Base-by-base conservation (phyloP, 1,284 basidiomycete genomes). In the Ustilago shanxiensis region DNA sequence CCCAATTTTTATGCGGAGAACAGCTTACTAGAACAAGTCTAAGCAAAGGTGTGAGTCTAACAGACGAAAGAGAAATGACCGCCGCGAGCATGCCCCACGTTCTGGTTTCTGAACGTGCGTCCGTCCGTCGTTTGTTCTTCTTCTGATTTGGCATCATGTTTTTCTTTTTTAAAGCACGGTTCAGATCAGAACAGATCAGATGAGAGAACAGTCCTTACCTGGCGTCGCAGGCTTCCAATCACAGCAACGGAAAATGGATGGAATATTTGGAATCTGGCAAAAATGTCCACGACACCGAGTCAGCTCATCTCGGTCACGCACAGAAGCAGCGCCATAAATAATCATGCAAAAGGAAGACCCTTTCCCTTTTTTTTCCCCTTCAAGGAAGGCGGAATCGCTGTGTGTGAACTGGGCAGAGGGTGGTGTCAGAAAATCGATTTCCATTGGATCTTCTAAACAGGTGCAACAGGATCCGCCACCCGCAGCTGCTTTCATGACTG, bases 171-270 rank as follows among this genome's bases (percentile, higher is more conserved):
- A n/a, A n/a, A n/a, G n/a, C n/a, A n/a, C n/a, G n/a, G n/a, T n/a
- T 13, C 9, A 31, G 16, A 53, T 26, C 28, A 35, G 59, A 60
- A 33, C 59, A 60, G 59, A 60, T 53, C 26, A 52, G 39, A 52
- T 58, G 29, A 31, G 9, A n/a, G 4, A 13, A 28, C 6, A 16
- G 18, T 22, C n/a, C n/a, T n/a, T n/a, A n/a, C n/a, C n/a, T n/a
- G n/a, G n/a, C 50, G 16, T 7, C 22, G 11, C 44, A 16, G 57
- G 29, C 41, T 58, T 10, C 44, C 56, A 58, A 58, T 58, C 57
- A 59, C 13, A 35, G 26, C 11, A 44, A 55, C 11, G 33, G 22
- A 55, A 24, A 2, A 55, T 20, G n/a, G 20, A 5, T 4, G 26
- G 26, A 5, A 44, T 6, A 44, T n/a, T 35, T 4, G 14, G 29